These are phyloP conservation scores for Cladorrhinum sp. DNA, from an alignment of 2,329 filamentous ascomycete species.

Conservation along the genomic window DNA sequence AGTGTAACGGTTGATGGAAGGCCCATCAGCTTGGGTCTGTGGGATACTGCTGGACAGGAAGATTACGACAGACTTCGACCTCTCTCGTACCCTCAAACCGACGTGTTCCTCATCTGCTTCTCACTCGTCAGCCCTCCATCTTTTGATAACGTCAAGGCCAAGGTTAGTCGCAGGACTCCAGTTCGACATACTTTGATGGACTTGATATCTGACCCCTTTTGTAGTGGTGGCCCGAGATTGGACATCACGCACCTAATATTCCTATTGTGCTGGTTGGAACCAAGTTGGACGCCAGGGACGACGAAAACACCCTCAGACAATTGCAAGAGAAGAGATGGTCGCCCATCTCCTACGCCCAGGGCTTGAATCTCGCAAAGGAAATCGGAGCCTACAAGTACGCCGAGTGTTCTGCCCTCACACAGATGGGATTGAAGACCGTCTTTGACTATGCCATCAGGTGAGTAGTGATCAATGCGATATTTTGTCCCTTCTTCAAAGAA, in stretches of 20 bases:
- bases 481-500: conserved; percentile 23
- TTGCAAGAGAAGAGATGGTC: conserved; percentile 92
- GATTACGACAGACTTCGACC: conserved; percentile 95
- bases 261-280: conserved; percentile 97
- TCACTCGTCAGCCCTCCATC: conserved; percentile 96
- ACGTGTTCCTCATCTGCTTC: conserved; percentile 98
- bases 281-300: conserved; percentile 92
- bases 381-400: conserved; percentile 97
- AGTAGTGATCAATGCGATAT: conserved; percentile 32
- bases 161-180: conserved; percentile 57
- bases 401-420: conserved; percentile 94
- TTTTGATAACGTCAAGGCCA: conserved; percentile 98
- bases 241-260: conserved; percentile 91
- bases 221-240: conserved; percentile 96
- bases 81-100: conserved; percentile 95
- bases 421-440: conserved; percentile 95
- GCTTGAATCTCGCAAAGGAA: conserved; percentile 82
- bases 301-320: conserved; percentile 75
- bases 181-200: background rate
- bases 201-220: conserved; percentile 7
- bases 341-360: conserved; percentile 93
- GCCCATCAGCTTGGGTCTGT: conserved; percentile 92
- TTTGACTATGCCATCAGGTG: conserved; percentile 99
- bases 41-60: conserved; percentile 98
- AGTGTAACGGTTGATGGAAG: conserved; percentile 99